Evolutionary conservation across 2,329 filamentous ascomycete species (phyloP), one percentile per base, ranked within the genome.

Genomic region (Acarospora socialis): DNA sequence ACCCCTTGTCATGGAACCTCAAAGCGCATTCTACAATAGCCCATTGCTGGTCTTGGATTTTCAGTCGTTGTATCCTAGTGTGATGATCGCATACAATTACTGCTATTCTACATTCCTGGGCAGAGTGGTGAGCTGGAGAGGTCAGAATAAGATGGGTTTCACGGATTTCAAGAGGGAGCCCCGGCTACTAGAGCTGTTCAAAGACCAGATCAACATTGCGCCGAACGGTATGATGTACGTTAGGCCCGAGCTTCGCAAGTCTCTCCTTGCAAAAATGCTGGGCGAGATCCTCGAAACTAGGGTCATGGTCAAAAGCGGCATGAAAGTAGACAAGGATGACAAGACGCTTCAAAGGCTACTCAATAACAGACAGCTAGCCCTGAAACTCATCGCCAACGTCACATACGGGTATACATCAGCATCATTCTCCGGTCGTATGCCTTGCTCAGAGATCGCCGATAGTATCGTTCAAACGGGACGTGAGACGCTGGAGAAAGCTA

Each of bases 11-110:
- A 94, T 98, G 86, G 90, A 98, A 49, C 90, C 90, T 0, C 83
- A 90, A 46, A 94, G 86, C 43, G 81, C 77, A 5, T 93, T 98
- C 50, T 98, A 98, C 55, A 83, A 65, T 35, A 90, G 81, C 39
- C 90, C 90, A 0, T 53, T 98, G 0, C 52, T 98, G 3, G 90
- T 98, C 0, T 65, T 98, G 5, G 90, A 98, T 55, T 98, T 98
- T 41, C 87, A 95, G 49, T 92, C 83, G 37, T 60, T 98, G 28
- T 98, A 98, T 43, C 90, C 90, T 0, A 94, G 86, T 54, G 77
- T 95, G 38, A 94, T 98, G 84, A 95, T 98, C 49, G 90, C 90
- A 0, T 95, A 98, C 61, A 98, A 98, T 48, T 90, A 94, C 51
- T 98, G 90, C 59, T 98, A 98, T 51, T 95, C 90, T 0, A 98